phyloP scores from a whole-genome alignment of 805 yeast species.

The Candida chauliodis region DNA sequence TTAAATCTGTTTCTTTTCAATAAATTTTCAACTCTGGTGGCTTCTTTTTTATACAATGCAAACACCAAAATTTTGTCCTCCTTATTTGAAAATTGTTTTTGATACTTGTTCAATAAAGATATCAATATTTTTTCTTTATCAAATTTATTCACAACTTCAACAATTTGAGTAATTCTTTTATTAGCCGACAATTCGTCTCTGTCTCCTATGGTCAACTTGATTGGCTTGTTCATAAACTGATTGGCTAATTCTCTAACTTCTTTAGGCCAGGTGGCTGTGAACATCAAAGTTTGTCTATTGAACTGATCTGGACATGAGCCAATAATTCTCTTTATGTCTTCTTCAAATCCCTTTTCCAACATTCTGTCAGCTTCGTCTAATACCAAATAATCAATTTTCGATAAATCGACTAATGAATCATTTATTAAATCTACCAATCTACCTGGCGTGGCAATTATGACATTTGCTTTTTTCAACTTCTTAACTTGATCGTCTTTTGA shows the following conservation, averaged over 20 bases:
- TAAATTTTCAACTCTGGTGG: conserved; percentile 80
- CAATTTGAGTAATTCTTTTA: conserved; percentile 88
- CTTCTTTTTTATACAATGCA: conserved; percentile 96
- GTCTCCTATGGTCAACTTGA: conserved; percentile 88
- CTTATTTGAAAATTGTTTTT: conserved; percentile 46
- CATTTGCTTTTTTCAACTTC: conserved; percentile 58
- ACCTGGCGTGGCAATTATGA: conserved; percentile 98
- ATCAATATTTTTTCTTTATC: conserved; percentile 76
- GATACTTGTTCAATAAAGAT: conserved; percentile 70
- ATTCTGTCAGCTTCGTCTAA: conserved; percentile 98
- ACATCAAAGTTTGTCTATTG: conserved; percentile 90
- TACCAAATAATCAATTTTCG: conserved; percentile 70
- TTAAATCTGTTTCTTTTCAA: conserved; percentile 68
- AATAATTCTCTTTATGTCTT: conserved; percentile 85
- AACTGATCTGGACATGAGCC: conserved; percentile 6
- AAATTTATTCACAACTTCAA: conserved; percentile 78
- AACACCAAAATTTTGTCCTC: conserved; percentile 84
- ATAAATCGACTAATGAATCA: conserved; percentile 76
- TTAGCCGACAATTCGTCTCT: conserved; percentile 93
- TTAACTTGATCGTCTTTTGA: conserved; percentile 88
- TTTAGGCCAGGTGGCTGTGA: conserved; percentile 99
- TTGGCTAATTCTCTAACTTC: conserved; percentile 92
- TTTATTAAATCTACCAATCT: conserved; percentile 85
- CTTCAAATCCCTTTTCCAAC: conserved; percentile 98
- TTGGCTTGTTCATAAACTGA: conserved; percentile 79